Evolutionary conservation across 768 basidiomycete species (phyloP), one percentile per base, ranked within the genome.

Genomic region (Termitomyces sp.): DNA sequence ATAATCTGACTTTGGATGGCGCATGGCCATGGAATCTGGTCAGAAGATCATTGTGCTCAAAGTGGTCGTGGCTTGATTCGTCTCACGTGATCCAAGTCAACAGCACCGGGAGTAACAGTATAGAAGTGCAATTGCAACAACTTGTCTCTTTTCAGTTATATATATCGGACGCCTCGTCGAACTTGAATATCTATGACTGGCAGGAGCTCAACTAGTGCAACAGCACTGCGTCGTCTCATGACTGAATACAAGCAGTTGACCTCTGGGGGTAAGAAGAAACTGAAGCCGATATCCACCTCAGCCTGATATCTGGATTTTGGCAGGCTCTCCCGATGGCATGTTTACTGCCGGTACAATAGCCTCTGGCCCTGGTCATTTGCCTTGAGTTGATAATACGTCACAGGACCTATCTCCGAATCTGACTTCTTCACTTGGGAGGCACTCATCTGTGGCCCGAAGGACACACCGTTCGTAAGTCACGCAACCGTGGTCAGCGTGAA

Each of bases 371-470:
- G 10, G 10, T 40, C 19, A 32, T 48, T 21, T 34, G 12, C n/a
- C 32, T 34, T 25, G 30, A 23, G 45, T 42, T 50, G 30, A 54
- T 50, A 17, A 25, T 35, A 45, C 43, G 34, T 59, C 60, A 61
- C 67, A 89, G 94, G 94, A 1, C 94, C 94, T 39, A 78, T 95
- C 62, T 86, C 90, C 54, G 94, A 97, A 72, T 84, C 88, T 55
- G 93, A 97, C 71, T 92, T 98, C 77, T 93, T 97, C 72, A 89
- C 86, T 55, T 96, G 94, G 94, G 94, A 97, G 72, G 94, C 94
- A 8, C 78, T 98, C 63, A 94, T 98, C 52, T 87, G 83, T 66
- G 94, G 94, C 3, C 94, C 94, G 21, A 91, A 94, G 66, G 94
- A 93, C 60, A 98, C 94, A 35, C 94, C 94, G 1, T 97, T 94